Percentiles rank a stretch among this genome's conserved stretches.
Conservation (phyloP, 805 yeast species). For the Vanderwaltozyma yarrowii region DNA sequence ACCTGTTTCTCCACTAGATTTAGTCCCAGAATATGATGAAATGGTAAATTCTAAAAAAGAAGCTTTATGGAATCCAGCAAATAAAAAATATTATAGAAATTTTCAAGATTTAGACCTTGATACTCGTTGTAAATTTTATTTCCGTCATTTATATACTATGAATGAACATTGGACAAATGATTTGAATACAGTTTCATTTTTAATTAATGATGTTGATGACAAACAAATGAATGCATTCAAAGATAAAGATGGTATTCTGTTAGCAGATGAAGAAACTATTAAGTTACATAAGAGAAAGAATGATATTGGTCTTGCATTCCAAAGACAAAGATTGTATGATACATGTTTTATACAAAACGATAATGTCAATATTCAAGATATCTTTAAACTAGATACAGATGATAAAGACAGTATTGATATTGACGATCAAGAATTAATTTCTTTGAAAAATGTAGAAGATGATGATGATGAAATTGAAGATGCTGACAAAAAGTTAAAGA, state of each 20-base stretch:
- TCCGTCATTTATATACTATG: slow-evolving; percentile 11
- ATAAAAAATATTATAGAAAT: slow-evolving; percentile 7
- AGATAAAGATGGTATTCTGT: slow-evolving; percentile 1
- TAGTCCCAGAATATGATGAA: slow-evolving; percentile 8
- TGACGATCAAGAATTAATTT: neutral
- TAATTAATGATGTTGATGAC: slow-evolving; percentile 6
- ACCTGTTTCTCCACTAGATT: slow-evolving; percentile 13
- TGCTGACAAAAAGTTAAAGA: neutral
- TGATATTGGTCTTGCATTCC: slow-evolving; percentile 8
- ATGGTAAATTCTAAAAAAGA: slow-evolving; percentile 3
- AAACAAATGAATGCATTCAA: neutral
- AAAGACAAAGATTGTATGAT: slow-evolving; percentile 14
- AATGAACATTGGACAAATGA: slow-evolving; percentile 13
- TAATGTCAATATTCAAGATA: neutral
- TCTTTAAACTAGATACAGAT: slow-evolving; percentile 16
- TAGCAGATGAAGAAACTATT: slow-evolving; percentile 3
- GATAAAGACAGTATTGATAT: slow-evolving; percentile 23
- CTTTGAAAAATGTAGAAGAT: slow-evolving; percentile 3
- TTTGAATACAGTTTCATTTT: slow-evolving; percentile 4
- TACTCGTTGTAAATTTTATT: slow-evolving; percentile 10
- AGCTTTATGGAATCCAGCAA: slow-evolving; percentile 10
- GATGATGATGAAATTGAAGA: neutral
- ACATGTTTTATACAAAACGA: slow-evolving; percentile 10
- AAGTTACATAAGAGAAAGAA: slow-evolving; percentile 3
- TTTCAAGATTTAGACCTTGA: slow-evolving; percentile 7